Evolutionary conservation across 2,329 filamentous ascomycete species (phyloP).

Genomic region (Truncatella angustata): DNA sequence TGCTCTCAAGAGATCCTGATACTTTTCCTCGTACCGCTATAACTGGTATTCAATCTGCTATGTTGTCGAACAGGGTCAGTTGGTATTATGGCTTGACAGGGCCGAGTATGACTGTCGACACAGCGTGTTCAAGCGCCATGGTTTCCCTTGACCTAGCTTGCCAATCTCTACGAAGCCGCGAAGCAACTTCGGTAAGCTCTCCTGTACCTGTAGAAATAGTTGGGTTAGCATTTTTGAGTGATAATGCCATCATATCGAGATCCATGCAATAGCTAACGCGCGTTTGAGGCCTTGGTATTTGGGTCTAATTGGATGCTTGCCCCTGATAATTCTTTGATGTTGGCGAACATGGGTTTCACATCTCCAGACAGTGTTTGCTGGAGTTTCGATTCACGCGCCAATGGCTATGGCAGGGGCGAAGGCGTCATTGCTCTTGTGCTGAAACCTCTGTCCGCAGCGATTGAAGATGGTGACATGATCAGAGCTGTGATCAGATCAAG

Average conservation of each 20-base stretch:
- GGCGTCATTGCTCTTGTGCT: neutral
- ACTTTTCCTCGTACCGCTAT: too few species aligned
- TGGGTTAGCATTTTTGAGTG: too few species aligned
- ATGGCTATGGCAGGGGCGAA: neutral
- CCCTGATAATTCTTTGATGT: neutral
- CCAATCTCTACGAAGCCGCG: neutral
- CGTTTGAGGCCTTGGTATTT: too few species aligned
- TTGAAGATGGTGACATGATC: neutral
- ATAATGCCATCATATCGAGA: too few species aligned
- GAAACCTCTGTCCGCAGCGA: neutral
- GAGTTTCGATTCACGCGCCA: neutral
- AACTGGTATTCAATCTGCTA: neutral
- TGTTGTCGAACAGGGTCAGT: neutral
- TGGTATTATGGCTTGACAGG: neutral
- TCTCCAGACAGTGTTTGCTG: neutral
- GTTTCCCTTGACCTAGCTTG: neutral
- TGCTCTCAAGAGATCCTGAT: slow-evolving; percentile 8
- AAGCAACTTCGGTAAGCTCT: neutral
- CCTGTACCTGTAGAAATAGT: neutral
- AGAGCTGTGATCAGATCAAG: neutral
- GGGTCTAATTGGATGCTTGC: neutral
- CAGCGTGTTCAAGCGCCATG: neutral
- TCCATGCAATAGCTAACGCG: too few species aligned
- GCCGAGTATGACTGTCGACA: neutral
- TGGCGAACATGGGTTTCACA: neutral